phyloP scores from a whole-genome alignment of 2,329 filamentous ascomycete species.

The Cylindrodendrum hubeiense region DNA sequence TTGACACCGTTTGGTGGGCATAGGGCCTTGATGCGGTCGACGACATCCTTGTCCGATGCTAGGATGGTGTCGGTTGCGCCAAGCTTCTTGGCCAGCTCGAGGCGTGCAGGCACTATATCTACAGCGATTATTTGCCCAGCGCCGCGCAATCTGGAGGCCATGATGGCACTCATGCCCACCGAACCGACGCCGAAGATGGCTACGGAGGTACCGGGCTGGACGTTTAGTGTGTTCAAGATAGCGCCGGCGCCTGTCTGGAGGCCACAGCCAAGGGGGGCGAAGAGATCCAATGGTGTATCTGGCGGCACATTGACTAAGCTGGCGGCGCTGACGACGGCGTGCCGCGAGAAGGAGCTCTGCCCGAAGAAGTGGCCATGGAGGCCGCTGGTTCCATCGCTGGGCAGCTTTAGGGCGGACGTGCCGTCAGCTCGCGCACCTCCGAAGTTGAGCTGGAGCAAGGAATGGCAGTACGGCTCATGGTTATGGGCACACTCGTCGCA shows the following conservation, averaged over 20 bases:
- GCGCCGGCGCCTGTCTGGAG: slow-evolving; percentile 33
- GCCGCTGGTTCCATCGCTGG: background rate
- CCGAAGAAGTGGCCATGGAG: slow-evolving; percentile 29
- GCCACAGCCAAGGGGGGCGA: slow-evolving; percentile 29
- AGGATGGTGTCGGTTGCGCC: background rate
- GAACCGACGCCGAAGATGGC: slow-evolving; percentile 26
- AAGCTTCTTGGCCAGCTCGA: background rate
- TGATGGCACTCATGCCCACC: slow-evolving; percentile 29
- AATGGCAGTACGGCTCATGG: slow-evolving; percentile 29
- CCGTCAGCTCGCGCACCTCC: slow-evolving; percentile 23
- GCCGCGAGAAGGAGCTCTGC: slow-evolving; percentile 29
- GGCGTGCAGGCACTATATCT: background rate
- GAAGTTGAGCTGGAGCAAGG: slow-evolving; percentile 20
- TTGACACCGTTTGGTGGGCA: background rate
- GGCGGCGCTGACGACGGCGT: slow-evolving; percentile 20
- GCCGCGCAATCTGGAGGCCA: slow-evolving; percentile 23
- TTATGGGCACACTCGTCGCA: slow-evolving; percentile 18
- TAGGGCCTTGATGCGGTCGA: background rate
- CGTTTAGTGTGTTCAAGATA: slow-evolving; percentile 21
- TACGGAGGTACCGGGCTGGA: slow-evolving; percentile 18
- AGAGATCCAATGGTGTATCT: slow-evolving; percentile 7
- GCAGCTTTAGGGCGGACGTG: background rate
- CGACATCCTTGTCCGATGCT: background rate
- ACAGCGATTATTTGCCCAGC: background rate
- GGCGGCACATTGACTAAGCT: slow-evolving; percentile 28